Evolutionary conservation across 371 early-diverging fungal genomes (phyloP), one percentile per base, ranked within the genome.

Genomic region (Batrachochytrium dendrobatidis): DNA sequence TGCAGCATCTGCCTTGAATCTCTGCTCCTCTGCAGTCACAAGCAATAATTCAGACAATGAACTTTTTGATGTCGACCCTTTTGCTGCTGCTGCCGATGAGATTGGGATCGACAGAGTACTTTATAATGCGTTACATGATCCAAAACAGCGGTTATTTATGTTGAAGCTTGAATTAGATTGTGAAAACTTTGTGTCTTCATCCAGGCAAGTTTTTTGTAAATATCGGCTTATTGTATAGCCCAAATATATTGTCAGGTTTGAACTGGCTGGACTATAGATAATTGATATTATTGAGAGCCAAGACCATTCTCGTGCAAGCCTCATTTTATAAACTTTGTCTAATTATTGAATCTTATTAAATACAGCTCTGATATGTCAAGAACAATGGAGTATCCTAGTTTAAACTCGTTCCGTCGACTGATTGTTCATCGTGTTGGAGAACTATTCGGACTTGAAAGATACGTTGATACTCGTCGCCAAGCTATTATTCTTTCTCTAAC

Each of bases 361-460:
- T 2, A 26, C 50, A 24, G 25, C 25, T 31, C 26, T 43, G 29
- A 31, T 60, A 86, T 86, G 59, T 75, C 77, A 54, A 73, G 73
- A 43, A 72, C 81, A 18, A 65, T 87, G 43, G 85, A 82, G 61
- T 81, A 86, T 60, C 85, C 87, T 18, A 70, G 73, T 12, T 81
- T 89, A 80, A 90, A 90, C 58, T 85, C 86, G 6, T 90, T 88
- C 58, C 86, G 88, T 55, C 78, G 90, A 12, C 68, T 86, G 61
- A 79, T 90, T 59, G 76, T 86, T 8, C 89, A 90, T 64, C 76
- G 82, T 30, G 77, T 87, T 1, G 89, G 87, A 17, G 79, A 83
- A 43, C 84, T 86, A 64, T 90, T 83, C 63, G 80, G 82, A 53
- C 58, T 88, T 53, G 78, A 72, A 3, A 88, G 86, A 68, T 71